Percentiles rank a stretch among this genome's conserved stretches.
Evolutionary conservation across 1,284 basidiomycete species (phyloP).

Genomic region (Ganoderma lingzhi): DNA sequence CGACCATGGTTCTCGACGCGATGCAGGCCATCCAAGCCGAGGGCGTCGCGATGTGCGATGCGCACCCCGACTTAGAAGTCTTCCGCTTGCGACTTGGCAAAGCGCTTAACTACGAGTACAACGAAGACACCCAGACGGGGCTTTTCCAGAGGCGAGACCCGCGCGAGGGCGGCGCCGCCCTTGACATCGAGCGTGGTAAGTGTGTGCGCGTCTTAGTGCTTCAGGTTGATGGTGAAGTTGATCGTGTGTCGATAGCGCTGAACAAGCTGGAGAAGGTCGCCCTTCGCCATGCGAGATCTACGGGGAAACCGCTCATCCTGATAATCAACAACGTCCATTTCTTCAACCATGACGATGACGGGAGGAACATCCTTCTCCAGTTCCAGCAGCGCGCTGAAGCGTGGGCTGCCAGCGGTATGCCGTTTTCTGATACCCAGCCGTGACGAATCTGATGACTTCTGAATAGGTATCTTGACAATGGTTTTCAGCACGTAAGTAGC

Average conservation of each 20-base stretch:
- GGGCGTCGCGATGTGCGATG: constrained; percentile 62
- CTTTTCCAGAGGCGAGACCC: constrained; percentile 87
- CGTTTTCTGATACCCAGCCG: background rate
- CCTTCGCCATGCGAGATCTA: constrained; percentile 62
- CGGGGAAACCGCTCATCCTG: constrained; percentile 75
- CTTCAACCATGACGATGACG: constrained; percentile 84
- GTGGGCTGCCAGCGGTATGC: constrained; percentile 82
- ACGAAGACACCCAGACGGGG: constrained; percentile 82
- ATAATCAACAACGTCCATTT: constrained; percentile 84
- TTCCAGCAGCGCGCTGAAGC: constrained; percentile 86
- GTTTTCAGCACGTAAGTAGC: constrained; percentile 77
- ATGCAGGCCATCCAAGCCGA: constrained; percentile 82
- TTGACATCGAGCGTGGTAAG: constrained; percentile 84
- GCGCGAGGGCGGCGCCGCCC: constrained; percentile 80
- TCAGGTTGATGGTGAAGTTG: background rate
- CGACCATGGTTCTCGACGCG: constrained; percentile 83
- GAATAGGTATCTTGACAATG: constrained; percentile 75
- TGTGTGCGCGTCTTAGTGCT: no score
- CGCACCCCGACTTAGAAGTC: constrained; percentile 74
- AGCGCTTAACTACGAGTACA: constrained; percentile 80
- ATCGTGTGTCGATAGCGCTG: constrained; percentile 54
- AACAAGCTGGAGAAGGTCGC: constrained; percentile 91
- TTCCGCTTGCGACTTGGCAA: constrained; percentile 86
- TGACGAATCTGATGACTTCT: background rate
- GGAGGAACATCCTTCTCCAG: constrained; percentile 79